These are phyloP conservation scores for Cryptococcus amylolentus DNA, from an alignment of 1,284 basidiomycete genomes.

Conservation along the genomic window DNA sequence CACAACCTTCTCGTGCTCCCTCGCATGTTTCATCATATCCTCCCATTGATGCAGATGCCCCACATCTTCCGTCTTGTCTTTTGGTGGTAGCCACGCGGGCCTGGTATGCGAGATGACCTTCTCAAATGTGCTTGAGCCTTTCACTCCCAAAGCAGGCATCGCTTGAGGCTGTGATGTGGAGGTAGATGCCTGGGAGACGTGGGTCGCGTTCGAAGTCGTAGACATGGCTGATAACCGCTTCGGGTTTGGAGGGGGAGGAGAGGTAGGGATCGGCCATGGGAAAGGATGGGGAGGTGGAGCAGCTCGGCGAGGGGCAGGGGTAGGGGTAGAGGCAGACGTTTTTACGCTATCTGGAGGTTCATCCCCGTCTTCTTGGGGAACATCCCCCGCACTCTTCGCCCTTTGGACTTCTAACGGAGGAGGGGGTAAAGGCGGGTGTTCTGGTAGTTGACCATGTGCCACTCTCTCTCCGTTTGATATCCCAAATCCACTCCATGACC, in stretches of 20 bases:
- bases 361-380: too few relatives aligned
- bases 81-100: slow-evolving; percentile 79
- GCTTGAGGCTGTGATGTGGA: background rate
- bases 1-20: slow-evolving; percentile 34
- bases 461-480: slow-evolving; percentile 18
- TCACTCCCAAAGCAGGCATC: slow-evolving; percentile 28
- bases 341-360: too few relatives aligned
- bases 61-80: slow-evolving; percentile 70
- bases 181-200: background rate
- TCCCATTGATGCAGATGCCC: slow-evolving; percentile 87
- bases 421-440: slow-evolving; percentile 2
- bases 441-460: slow-evolving; percentile 17
- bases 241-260: slow-evolving; percentile 7
- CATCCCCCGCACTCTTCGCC: background rate
- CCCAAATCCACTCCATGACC: slow-evolving; percentile 26
- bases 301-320: slow-evolving; percentile 17
- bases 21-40: slow-evolving; percentile 68
- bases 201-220: slow-evolving; percentile 1
- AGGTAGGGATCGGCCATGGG: slow-evolving; percentile 35
- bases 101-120: slow-evolving; percentile 55
- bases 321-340: background rate
- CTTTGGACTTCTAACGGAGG: background rate
- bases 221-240: slow-evolving; percentile 15
- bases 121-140: slow-evolving; percentile 43
- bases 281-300: slow-evolving; percentile 46